Conservation (phyloP, 2,329 filamentous ascomycete genomes). For the Neofusicoccum ribis region DNA sequence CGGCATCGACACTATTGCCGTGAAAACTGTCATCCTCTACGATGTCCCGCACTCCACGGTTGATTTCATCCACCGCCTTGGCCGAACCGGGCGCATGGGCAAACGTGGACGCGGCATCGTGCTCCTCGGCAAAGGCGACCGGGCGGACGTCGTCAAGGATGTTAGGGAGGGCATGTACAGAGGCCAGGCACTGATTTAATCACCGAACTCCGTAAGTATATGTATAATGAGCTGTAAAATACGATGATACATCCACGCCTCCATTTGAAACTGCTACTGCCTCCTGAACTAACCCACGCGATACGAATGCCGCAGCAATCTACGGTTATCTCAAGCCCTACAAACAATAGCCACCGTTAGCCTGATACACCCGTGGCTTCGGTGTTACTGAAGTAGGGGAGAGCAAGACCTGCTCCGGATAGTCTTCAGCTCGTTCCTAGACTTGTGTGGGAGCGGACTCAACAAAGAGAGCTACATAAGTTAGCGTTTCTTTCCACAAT, state of each 20-base stretch:
- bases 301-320: neutral
- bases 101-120: slow-evolving; percentile 86
- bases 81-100: slow-evolving; percentile 89
- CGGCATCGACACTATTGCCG: slow-evolving; percentile 90
- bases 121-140: slow-evolving; percentile 83
- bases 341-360: slow-evolving; percentile 22
- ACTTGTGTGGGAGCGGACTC: slow-evolving; percentile 4
- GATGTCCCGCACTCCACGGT: slow-evolving; percentile 98
- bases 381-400: slow-evolving; percentile 26
- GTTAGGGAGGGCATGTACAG: slow-evolving; percentile 73
- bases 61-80: slow-evolving; percentile 95
- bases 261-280: neutral
- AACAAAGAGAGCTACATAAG: slow-evolving; percentile 16
- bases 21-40: slow-evolving; percentile 89
- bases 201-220: neutral
- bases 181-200: slow-evolving; percentile 51
- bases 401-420: slow-evolving; percentile 12
- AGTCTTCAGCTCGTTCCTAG: slow-evolving; percentile 19
- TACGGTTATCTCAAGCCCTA: neutral
- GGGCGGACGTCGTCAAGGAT: slow-evolving; percentile 86
- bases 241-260: neutral
- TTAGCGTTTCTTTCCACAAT: neutral
- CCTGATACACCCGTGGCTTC: slow-evolving; percentile 22
- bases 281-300: neutral
- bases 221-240: slow-evolving; percentile 2